Percentiles rank a stretch among this genome's conserved stretches.
phyloP scores from a whole-genome alignment of 345 rosid genomes.

The Melaleuca alternifolia region DNA sequence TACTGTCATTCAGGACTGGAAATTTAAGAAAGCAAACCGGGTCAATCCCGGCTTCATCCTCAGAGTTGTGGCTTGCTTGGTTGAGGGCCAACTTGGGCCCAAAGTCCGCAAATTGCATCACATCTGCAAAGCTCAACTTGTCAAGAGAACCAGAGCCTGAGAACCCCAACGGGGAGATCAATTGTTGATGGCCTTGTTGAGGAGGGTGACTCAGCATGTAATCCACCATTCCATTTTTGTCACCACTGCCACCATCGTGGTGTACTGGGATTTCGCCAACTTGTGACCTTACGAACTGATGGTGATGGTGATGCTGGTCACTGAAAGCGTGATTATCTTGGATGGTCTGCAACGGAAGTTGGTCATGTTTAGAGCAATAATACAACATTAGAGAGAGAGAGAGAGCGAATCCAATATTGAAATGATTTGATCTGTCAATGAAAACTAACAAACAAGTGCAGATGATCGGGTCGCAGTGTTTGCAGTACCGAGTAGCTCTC shows the following conservation, averaged over 20 bases:
- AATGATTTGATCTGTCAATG: neutral
- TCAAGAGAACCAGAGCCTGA: slow-evolving; percentile 45
- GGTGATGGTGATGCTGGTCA: slow-evolving; percentile 12
- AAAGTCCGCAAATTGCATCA: slow-evolving; percentile 85
- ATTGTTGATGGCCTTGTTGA: slow-evolving; percentile 30
- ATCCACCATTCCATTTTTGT: slow-evolving; percentile 38
- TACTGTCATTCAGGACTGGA: slow-evolving; percentile 56
- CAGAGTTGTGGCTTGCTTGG: slow-evolving; percentile 37
- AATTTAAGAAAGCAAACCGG: slow-evolving; percentile 86
- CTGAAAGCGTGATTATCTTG: slow-evolving; percentile 31
- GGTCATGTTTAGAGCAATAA: slow-evolving; percentile 9
- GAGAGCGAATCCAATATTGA: neutral
- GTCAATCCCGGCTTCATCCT: slow-evolving; percentile 54
- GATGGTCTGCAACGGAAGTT: neutral
- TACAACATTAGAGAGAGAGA: slow-evolving; percentile 5
- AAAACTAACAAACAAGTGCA: slow-evolving; percentile 8
- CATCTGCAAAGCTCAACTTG: slow-evolving; percentile 68
- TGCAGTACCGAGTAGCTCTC: slow-evolving; percentile 53
- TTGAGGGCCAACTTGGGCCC: slow-evolving; percentile 67
- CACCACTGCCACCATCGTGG: neutral
- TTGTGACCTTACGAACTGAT: slow-evolving; percentile 11
- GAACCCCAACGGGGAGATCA: slow-evolving; percentile 23
- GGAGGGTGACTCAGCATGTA: slow-evolving; percentile 42
- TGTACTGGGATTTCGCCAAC: slow-evolving; percentile 16
- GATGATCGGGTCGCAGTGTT: neutral